These are phyloP conservation scores for Hypoxylon sp. DNA, from an alignment of 2,329 filamentous ascomycete species.

Conservation along the genomic window DNA sequence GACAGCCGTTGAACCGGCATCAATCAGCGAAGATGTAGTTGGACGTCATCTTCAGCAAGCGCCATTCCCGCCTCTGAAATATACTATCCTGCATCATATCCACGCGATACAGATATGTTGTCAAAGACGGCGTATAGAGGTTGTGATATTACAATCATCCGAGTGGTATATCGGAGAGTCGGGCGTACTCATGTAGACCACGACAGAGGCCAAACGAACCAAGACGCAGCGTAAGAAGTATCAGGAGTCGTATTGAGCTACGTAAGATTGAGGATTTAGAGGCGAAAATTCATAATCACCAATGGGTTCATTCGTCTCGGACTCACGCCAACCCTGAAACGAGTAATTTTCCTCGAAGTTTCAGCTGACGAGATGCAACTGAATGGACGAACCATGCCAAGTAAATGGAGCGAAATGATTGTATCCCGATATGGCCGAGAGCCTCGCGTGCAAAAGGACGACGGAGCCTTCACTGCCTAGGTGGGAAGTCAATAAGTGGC, in stretches of 20 bases:
- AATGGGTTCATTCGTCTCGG: slow-evolving; percentile 26
- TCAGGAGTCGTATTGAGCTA: slow-evolving; percentile 22
- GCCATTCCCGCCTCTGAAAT: slow-evolving; percentile 28
- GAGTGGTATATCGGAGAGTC: slow-evolving; percentile 35
- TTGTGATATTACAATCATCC: slow-evolving; percentile 10
- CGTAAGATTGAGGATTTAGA: slow-evolving; percentile 25
- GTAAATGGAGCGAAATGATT: slow-evolving; percentile 18
- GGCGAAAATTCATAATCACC: slow-evolving; percentile 3
- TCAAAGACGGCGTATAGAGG: slow-evolving; percentile 7
- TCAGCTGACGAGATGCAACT: slow-evolving; percentile 17
- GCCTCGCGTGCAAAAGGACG: slow-evolving; percentile 18
- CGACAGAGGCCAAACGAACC: slow-evolving; percentile 22
- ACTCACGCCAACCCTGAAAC: slow-evolving; percentile 26
- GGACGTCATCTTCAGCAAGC: slow-evolving; percentile 14
- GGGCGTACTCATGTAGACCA: slow-evolving; percentile 22
- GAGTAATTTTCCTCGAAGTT: slow-evolving; percentile 11
- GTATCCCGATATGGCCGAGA: slow-evolving; percentile 23
- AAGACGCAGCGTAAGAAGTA: slow-evolving; percentile 15
- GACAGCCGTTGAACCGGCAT: slow-evolving; percentile 5
- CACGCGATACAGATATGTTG: slow-evolving; percentile 14
- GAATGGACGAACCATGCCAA: slow-evolving; percentile 16
- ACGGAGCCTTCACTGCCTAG: slow-evolving; percentile 18
- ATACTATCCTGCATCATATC: slow-evolving; percentile 9
- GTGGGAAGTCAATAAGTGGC: slow-evolving; percentile 37
- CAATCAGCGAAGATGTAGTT: background rate